Conservation (phyloP, 2,329 filamentous ascomycete species). For the Beauveria caledonica region DNA sequence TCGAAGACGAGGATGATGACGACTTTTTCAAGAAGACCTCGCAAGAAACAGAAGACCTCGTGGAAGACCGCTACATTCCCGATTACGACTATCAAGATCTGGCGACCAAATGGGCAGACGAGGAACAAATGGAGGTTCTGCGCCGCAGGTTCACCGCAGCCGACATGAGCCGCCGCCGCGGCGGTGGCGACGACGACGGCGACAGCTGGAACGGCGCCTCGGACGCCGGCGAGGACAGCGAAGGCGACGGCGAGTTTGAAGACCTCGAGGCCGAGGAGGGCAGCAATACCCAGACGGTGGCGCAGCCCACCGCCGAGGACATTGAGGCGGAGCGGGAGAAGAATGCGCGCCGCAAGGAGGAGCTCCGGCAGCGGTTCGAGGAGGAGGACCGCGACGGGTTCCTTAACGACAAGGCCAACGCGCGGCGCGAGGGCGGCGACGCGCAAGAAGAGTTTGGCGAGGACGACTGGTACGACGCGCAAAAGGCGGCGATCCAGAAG, state of each 20-base stretch:
- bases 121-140: constrained; percentile 68
- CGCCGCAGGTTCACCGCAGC: constrained; percentile 68
- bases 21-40: constrained; percentile 59
- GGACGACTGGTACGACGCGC: constrained; percentile 96
- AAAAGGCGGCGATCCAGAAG: constrained; percentile 91
- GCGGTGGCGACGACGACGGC: constrained; percentile 33
- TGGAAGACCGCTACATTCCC: constrained; percentile 75
- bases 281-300: constrained; percentile 30
- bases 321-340: constrained; percentile 84
- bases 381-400: constrained; percentile 97
- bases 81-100: constrained; percentile 71
- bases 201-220: constrained; percentile 45
- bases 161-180: constrained; percentile 36
- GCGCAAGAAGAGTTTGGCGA: constrained; percentile 84
- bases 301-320: constrained; percentile 35
- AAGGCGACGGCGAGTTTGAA: constrained; percentile 46
- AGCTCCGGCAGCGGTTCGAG: constrained; percentile 88
- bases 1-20: constrained; percentile 50
- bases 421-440: constrained; percentile 58
- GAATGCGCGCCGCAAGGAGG: constrained; percentile 89
- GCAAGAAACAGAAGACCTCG: constrained; percentile 57
- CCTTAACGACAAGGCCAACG: constrained; percentile 77
- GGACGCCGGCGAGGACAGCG: constrained; percentile 43
- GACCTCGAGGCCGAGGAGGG: constrained; percentile 63
- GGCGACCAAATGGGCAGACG: constrained; percentile 75